phyloP scores from a whole-genome alignment of 2,329 filamentous ascomycete genomes.

The Pleurostoma richardsiae region DNA sequence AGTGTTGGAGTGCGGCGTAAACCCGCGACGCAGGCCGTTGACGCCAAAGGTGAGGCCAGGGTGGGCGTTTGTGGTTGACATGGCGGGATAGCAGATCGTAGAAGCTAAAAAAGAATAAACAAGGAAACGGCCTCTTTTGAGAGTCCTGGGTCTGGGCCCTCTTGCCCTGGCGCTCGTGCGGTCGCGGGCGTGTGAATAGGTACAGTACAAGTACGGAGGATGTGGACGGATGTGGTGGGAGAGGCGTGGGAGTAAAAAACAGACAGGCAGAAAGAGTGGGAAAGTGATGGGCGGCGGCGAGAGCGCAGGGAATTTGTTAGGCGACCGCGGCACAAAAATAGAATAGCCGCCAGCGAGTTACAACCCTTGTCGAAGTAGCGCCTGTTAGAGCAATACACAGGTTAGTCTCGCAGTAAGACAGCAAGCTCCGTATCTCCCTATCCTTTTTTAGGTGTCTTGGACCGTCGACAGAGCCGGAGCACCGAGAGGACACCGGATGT shows the following conservation, averaged over 20 bases:
- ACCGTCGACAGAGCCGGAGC: too few relatives aligned
- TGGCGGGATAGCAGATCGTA: slow-evolving; percentile 11
- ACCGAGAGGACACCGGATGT: too few relatives aligned
- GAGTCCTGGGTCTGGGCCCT: not conserved
- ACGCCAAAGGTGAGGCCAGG: slow-evolving; percentile 47
- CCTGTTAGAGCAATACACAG: too few relatives aligned
- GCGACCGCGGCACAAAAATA: too few relatives aligned
- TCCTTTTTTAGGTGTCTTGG: too few relatives aligned
- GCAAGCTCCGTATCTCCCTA: too few relatives aligned
- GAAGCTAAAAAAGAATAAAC: not conserved
- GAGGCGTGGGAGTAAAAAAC: not conserved
- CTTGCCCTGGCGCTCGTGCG: not conserved
- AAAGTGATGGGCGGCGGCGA: too few relatives aligned
- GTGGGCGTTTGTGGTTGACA: slow-evolving; percentile 41
- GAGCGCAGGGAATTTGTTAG: too few relatives aligned
- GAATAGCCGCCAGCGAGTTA: too few relatives aligned
- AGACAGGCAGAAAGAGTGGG: not conserved
- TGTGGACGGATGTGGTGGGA: slow-evolving; percentile 3
- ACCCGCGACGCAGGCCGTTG: slow-evolving; percentile 41
- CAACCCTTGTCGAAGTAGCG: too few relatives aligned
- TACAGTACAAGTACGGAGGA: not conserved
- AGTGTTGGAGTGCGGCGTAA: slow-evolving; percentile 42
- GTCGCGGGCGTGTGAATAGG: not conserved
- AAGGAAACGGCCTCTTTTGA: not conserved
- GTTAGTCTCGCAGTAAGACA: too few relatives aligned